Percentiles rank a stretch among this genome's conserved stretches.
Conservation (phyloP, 2,329 filamentous ascomycete genomes). For the Berkeleyomyces basicola region DNA sequence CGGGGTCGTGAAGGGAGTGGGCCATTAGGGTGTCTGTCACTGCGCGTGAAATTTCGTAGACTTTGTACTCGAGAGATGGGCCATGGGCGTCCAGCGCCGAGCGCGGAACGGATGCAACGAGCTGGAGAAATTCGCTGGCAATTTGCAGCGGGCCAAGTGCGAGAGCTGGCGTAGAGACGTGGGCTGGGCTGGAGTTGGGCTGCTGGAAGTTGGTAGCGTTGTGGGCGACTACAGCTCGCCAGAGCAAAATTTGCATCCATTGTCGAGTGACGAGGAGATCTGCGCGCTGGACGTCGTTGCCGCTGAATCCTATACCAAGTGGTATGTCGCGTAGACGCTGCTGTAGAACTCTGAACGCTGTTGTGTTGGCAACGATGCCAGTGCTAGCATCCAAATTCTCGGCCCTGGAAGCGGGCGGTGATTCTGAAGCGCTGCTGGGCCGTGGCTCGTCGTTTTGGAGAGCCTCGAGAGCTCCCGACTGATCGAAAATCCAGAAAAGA, state of each 20-base stretch:
- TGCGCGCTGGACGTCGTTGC: conserved; percentile 32
- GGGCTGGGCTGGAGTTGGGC: background rate
- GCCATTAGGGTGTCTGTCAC: conserved; percentile 25
- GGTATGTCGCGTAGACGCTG: conserved; percentile 26
- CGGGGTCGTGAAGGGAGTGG: conserved; percentile 10
- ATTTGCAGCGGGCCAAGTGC: conserved; percentile 26
- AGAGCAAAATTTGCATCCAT: conserved; percentile 34
- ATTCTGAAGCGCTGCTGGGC: conserved; percentile 3
- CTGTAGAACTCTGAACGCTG: conserved; percentile 24
- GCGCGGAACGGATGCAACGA: conserved; percentile 27
- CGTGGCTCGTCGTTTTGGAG: conserved; percentile 24
- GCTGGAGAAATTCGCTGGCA: conserved; percentile 28
- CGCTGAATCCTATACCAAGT: conserved; percentile 19
- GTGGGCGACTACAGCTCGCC: conserved; percentile 25
- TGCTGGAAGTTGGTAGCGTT: conserved; percentile 1
- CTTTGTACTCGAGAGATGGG: conserved; percentile 31
- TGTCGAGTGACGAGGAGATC: conserved; percentile 33
- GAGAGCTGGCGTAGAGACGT: background rate
- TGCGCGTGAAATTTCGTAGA: conserved; percentile 30
- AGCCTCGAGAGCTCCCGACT: conserved; percentile 31
- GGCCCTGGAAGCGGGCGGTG: conserved; percentile 15
- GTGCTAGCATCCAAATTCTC: conserved; percentile 18
- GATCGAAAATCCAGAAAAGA: conserved; percentile 34
- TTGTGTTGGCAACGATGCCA: background rate
- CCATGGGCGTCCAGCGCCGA: conserved; percentile 33